Evolutionary conservation across 2,329 filamentous ascomycete species (phyloP), one percentile per base, ranked within the genome.

Genomic region (Sporothrix luriei): DNA sequence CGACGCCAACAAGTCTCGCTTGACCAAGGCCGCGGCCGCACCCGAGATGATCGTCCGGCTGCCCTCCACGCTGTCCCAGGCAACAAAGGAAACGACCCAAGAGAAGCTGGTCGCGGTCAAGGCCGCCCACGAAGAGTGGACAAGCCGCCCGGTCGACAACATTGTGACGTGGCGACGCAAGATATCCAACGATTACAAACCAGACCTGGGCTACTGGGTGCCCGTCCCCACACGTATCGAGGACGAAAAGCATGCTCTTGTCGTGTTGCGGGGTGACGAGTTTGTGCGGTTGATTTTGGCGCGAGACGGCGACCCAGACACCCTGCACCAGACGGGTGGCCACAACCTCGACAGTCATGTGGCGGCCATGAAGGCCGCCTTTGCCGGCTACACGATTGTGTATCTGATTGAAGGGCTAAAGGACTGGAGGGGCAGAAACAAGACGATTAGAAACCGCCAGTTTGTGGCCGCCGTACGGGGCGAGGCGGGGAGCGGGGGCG

Each of bases 31-130:
- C 74, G 80, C 88, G 0, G 90, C 91, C 0, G 86, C 88, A 0
- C 85, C 85, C 0, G 91, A 95, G 77, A 94, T 95, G 91, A 89
- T 94, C 66, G 83, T 93, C 1, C 87, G 92, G 74, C 80, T 94
- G 29, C 85, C 91, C 0, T 78, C 79, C 0, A 84, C 83, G 1
- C 79, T 94, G 1, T 78, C 84, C 26, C 77, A 82, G 0, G 80
- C 78, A 0, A 76, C 84, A 29, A 80, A 76, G 29, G 77, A 82
- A 1, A 84, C 85, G 61, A 77, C 85, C 5, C 79, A 84, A 68
- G 77, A 80, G 0, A 78, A 89, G n/a, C 80, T 90, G 0, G 76
- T 79, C 2, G 81, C 83, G 1, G 75, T 88, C 2, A 79, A 82
- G 16, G 84, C 87, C 11, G 77, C 85, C 66, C 78, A 81, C 70